Conservation (phyloP, 1,284 basidiomycete genomes). For the Cryptococcus depauperatus region DNA sequence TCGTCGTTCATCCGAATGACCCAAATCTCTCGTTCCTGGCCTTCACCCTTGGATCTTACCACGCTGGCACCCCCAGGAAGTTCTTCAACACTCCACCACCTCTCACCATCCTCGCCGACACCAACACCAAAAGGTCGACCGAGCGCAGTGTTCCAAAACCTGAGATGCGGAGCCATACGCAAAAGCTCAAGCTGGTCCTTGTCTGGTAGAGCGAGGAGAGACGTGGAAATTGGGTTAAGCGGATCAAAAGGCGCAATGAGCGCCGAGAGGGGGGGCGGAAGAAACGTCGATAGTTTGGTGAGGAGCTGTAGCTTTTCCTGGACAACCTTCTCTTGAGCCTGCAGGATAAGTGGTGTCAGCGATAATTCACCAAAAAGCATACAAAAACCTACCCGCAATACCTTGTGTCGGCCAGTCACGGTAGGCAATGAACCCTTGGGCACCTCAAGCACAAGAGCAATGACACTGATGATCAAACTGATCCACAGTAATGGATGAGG, state of each 20-base stretch:
- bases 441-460: constrained; percentile 35
- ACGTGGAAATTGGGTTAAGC: constrained; percentile 5
- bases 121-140: constrained; percentile 6
- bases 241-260: constrained; percentile 19
- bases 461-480: constrained; percentile 25
- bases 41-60: constrained; percentile 18
- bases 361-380: background rate
- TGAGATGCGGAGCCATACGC: constrained; percentile 17
- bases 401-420: constrained; percentile 36
- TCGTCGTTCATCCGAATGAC: constrained; percentile 23
- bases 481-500: constrained; percentile 41
- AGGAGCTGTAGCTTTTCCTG: constrained; percentile 30
- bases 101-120: constrained; percentile 9
- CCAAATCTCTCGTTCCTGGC: constrained; percentile 36
- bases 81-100: constrained; percentile 39
- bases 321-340: constrained; percentile 34
- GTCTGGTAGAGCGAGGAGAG: constrained; percentile 2
- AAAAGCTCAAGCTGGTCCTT: constrained; percentile 16
- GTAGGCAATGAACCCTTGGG: constrained; percentile 39
- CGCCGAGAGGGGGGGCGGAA: constrained; percentile 34
- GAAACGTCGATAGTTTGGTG: constrained; percentile 31
- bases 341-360: background rate
- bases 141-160: constrained; percentile 23
- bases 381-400: constrained; percentile 29
- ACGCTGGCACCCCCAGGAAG: constrained; percentile 33